Conservation (phyloP, 2,329 filamentous ascomycete species). For the Geoglossum cookeanum region DNA sequence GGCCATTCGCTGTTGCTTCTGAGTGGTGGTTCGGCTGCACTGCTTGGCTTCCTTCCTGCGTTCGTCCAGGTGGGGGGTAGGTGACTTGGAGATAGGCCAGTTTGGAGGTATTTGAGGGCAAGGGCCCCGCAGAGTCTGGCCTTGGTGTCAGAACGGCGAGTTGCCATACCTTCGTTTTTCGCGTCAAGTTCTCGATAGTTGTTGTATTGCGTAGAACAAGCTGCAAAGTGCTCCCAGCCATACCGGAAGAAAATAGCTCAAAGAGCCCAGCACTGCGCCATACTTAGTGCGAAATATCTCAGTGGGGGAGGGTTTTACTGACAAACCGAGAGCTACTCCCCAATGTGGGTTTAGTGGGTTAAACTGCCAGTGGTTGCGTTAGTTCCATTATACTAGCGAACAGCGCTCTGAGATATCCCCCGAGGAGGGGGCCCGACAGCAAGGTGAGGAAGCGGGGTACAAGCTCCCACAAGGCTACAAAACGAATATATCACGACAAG, state of each 20-base stretch:
- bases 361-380: constrained; percentile 13
- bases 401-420: not conserved
- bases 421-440: not conserved
- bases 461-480: too few species aligned
- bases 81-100: constrained; percentile 32
- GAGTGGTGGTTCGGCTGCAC: not conserved
- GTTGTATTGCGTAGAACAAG: constrained; percentile 58
- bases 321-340: constrained; percentile 46
- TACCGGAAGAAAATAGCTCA: constrained; percentile 58
- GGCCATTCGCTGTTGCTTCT: not conserved
- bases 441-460: not conserved
- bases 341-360: constrained; percentile 36
- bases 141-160: constrained; percentile 54
- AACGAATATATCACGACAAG: not conserved
- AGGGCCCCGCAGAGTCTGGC: constrained; percentile 16
- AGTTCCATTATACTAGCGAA: constrained; percentile 8
- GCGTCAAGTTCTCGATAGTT: constrained; percentile 60
- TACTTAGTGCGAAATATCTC: not conserved
- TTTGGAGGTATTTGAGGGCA: not conserved
- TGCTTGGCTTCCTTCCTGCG: not conserved
- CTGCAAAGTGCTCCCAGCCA: constrained; percentile 54
- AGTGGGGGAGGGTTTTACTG: constrained; percentile 13
- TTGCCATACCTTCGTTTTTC: constrained; percentile 42
- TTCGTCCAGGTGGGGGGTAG: constrained; percentile 32
- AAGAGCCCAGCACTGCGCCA: constrained; percentile 36